Percentiles rank a stretch among this genome's conserved stretches.
Conservation (phyloP, 164 flowering plant species). For the Magnolia officinalis region DNA sequence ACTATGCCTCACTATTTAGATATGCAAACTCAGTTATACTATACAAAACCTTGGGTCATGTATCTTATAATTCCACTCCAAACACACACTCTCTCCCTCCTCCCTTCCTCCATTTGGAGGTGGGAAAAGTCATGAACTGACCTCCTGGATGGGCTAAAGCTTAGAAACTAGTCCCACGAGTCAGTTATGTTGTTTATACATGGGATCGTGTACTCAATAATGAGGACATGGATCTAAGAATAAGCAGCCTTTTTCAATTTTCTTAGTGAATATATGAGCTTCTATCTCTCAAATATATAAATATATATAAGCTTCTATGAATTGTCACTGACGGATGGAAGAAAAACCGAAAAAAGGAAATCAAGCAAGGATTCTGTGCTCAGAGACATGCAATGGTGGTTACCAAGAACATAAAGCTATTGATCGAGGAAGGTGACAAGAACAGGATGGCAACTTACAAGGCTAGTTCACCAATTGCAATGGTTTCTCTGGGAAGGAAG, state of each 20-base stretch:
- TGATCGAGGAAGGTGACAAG: slow-evolving; percentile 52
- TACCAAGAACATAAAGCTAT: slow-evolving; percentile 62
- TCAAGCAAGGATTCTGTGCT: slow-evolving; percentile 81
- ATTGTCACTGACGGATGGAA: slow-evolving; percentile 3
- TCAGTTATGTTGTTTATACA: background rate
- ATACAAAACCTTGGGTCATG: no score
- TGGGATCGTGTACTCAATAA: background rate
- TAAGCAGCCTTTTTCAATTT: background rate
- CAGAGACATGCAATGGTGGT: slow-evolving; percentile 58
- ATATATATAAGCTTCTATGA: background rate
- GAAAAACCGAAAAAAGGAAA: slow-evolving; percentile 38
- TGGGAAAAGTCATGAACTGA: no score
- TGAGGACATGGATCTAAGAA: background rate
- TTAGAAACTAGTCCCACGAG: background rate
- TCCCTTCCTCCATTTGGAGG: no score
- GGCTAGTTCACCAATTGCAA: slow-evolving; percentile 39
- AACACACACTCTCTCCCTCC: no score
- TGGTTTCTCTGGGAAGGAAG: slow-evolving; percentile 82
- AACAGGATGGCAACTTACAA: slow-evolving; percentile 46
- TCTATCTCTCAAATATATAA: background rate
- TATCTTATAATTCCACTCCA: no score
- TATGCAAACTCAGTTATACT: no score
- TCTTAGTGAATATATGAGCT: background rate
- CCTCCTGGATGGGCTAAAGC: background rate
- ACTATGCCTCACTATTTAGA: no score